These are phyloP conservation scores for Paragyromitra xinjiangensis DNA, from an alignment of 495 filamentous ascomycete species.

Conservation along the genomic window DNA sequence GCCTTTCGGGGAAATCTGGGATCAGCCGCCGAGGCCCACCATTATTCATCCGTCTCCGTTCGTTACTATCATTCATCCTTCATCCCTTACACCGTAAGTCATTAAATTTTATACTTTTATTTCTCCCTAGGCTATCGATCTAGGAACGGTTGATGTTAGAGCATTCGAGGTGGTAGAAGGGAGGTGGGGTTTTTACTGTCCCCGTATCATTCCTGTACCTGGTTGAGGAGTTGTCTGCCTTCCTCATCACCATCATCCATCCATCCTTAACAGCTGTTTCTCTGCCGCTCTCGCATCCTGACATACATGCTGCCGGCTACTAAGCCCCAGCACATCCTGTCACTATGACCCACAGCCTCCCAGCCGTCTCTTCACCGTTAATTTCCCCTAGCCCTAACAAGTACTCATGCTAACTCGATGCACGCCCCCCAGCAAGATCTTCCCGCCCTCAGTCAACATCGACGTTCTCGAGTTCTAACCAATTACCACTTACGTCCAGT, in stretches of 20 bases:
- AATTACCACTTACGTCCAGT: conserved; percentile 43
- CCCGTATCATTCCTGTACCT: background rate
- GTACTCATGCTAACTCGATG: conserved; percentile 45
- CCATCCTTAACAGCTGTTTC: conserved; percentile 7
- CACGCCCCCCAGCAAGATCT: conserved; percentile 44
- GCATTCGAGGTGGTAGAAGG: background rate
- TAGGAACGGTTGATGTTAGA: background rate
- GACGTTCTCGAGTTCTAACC: background rate
- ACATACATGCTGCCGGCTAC: conserved; percentile 41
- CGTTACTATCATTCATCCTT: conserved; percentile 19
- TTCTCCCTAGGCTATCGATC: background rate
- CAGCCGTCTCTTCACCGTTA: background rate
- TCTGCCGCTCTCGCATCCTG: conserved; percentile 21
- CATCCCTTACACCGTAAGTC: conserved; percentile 33
- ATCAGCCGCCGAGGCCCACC: conserved; percentile 2
- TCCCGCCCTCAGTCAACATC: conserved; percentile 41
- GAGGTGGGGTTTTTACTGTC: background rate
- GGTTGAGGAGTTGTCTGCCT: background rate
- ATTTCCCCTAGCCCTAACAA: conserved; percentile 42
- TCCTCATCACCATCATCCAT: background rate
- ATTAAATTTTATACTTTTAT: background rate
- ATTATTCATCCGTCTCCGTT: conserved; percentile 29
- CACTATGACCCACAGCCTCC: conserved; percentile 27
- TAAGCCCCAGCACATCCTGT: conserved; percentile 44
- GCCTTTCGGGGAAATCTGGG: conserved; percentile 40